Conservation (phyloP, 2,329 filamentous ascomycete genomes). For the Aspergillus sp. region DNA sequence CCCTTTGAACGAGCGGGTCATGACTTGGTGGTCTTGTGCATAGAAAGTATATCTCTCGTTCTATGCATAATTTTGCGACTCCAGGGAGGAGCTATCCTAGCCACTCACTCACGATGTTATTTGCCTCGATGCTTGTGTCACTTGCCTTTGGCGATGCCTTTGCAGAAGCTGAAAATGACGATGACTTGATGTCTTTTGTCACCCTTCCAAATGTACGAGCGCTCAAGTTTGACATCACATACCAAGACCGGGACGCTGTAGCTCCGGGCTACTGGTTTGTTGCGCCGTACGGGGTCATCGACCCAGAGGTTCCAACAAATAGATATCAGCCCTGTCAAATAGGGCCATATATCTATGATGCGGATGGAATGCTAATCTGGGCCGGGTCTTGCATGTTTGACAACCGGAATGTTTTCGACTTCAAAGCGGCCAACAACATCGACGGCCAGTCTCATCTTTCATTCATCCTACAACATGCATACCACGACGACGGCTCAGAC, state of each 20-base stretch:
- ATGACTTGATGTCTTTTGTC: conserved; percentile 42
- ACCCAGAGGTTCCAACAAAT: conserved; percentile 30
- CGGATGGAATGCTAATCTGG: conserved; percentile 53
- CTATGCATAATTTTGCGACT: conserved; percentile 15
- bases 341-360: conserved; percentile 56
- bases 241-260: conserved; percentile 30
- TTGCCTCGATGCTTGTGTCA: conserved; percentile 31
- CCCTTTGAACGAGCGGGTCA: conserved; percentile 13
- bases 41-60: background rate
- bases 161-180: conserved; percentile 31
- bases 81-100: conserved; percentile 30
- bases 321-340: conserved; percentile 48
- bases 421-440: conserved; percentile 51
- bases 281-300: conserved; percentile 46
- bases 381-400: conserved; percentile 52
- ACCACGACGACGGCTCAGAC: conserved; percentile 38
- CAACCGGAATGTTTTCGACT: conserved; percentile 54
- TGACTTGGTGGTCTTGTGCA: conserved; percentile 7
- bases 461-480: conserved; percentile 45
- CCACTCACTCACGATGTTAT: conserved; percentile 36
- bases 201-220: conserved; percentile 34
- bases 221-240: conserved; percentile 33
- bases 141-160: conserved; percentile 27
- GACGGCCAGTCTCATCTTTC: conserved; percentile 52
- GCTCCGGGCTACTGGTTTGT: conserved; percentile 56